Evolutionary conservation across 1,284 basidiomycete species (phyloP).

Genomic region (Tylopilus sp.): DNA sequence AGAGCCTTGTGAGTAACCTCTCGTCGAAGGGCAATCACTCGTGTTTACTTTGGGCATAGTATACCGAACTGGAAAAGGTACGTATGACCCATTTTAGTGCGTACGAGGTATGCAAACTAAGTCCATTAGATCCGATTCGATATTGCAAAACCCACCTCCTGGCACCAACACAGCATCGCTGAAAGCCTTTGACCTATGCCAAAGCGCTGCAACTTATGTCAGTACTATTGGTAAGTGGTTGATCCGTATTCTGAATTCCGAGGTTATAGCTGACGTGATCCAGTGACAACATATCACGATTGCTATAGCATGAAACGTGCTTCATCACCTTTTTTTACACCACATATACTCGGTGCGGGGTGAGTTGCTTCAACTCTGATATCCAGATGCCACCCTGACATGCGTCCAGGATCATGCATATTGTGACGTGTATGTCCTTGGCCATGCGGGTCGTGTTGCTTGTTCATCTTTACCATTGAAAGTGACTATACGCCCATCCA

Average conservation of each 20-base stretch:
- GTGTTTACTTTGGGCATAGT: slow-evolving; percentile 33
- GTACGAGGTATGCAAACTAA: slow-evolving; percentile 1
- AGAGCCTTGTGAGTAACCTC: slow-evolving; percentile 67
- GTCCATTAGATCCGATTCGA: slow-evolving; percentile 38
- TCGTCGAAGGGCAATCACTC: slow-evolving; percentile 2
- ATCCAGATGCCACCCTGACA: slow-evolving; percentile 7
- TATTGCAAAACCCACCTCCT: slow-evolving; percentile 38
- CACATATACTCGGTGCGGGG: slow-evolving; percentile 74
- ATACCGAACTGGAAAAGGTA: slow-evolving; percentile 67
- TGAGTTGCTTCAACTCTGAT: slow-evolving; percentile 35
- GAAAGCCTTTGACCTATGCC: slow-evolving; percentile 73
- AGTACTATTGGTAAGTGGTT: slow-evolving; percentile 55
- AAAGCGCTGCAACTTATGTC: slow-evolving; percentile 71
- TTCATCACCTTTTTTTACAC: slow-evolving; percentile 66
- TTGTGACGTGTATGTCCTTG: slow-evolving; percentile 57
- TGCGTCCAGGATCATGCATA: slow-evolving; percentile 69
- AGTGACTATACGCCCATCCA: slow-evolving; percentile 68
- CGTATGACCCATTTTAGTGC: slow-evolving; percentile 1
- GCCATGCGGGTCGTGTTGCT: neutral
- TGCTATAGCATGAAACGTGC: slow-evolving; percentile 58
- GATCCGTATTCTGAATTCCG: neutral
- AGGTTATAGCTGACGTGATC: slow-evolving; percentile 5
- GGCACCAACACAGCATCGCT: slow-evolving; percentile 35
- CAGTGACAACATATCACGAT: slow-evolving; percentile 57
- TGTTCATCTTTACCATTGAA: slow-evolving; percentile 10